Conservation (phyloP, 306 rosid species). For the Biancaea sappan region DNA sequence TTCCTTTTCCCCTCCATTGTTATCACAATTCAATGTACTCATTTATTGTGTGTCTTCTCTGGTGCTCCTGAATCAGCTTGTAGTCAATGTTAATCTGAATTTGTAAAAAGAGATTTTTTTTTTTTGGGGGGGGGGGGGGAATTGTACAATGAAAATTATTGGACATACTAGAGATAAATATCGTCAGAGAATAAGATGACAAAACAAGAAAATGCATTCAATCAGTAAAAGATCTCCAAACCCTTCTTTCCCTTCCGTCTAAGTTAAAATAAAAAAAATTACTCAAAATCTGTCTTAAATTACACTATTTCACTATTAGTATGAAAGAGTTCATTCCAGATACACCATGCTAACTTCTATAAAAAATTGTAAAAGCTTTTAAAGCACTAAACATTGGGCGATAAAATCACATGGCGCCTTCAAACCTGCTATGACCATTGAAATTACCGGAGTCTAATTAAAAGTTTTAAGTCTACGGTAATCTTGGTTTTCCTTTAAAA, state of each 20-base stretch:
- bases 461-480: too few species aligned
- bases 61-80: constrained; percentile 6
- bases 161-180: not conserved
- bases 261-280: not conserved
- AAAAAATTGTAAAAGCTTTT: not conserved
- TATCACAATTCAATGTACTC: not conserved
- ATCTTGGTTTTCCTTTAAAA: not conserved
- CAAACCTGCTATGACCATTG: not conserved
- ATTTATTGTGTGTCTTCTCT: constrained; percentile 21
- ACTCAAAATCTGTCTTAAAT: not conserved
- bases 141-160: not conserved
- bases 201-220: not conserved
- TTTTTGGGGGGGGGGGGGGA: too few species aligned
- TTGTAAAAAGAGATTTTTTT: not conserved
- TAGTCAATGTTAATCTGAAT: constrained; percentile 18
- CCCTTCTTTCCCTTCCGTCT: not conserved
- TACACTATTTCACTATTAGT: not conserved
- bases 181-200: not conserved
- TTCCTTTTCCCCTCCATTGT: not conserved
- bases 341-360: not conserved
- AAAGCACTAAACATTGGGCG: not conserved
- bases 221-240: constrained; percentile 1
- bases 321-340: not conserved
- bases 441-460: not conserved
- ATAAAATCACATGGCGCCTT: not conserved